Percentiles rank a stretch among this genome's conserved stretches.
Conservation (phyloP, 129 eudicot genomes). For the Cynara cardunculus region DNA sequence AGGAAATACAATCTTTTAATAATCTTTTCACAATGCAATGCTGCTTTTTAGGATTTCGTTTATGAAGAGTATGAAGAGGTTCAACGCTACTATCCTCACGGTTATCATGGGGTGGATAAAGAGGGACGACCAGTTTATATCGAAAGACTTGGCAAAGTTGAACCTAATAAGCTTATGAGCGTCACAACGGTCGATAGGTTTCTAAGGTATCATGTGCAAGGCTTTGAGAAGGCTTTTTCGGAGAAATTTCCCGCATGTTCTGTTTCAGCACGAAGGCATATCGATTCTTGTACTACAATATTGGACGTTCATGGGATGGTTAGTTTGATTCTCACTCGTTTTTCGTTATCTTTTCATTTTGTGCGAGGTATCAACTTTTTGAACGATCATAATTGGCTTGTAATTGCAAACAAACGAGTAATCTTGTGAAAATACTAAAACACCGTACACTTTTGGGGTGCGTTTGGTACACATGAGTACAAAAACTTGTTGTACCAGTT, state of each 20-base stretch:
- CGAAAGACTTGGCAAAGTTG: slow-evolving; percentile 89
- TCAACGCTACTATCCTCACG: slow-evolving; percentile 80
- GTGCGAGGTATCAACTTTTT: not conserved
- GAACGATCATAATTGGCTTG: not conserved
- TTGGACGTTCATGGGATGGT: slow-evolving; percentile 96
- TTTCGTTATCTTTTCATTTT: not conserved
- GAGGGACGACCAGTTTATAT: slow-evolving; percentile 87
- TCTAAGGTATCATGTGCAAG: slow-evolving; percentile 85
- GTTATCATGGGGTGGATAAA: slow-evolving; percentile 91
- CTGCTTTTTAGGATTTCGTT: slow-evolving; percentile 56
- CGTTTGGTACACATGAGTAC: not conserved
- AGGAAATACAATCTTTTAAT: not conserved
- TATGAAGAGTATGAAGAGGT: slow-evolving; percentile 86
- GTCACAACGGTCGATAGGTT: slow-evolving; percentile 88
- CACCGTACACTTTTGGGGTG: not conserved
- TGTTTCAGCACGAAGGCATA: slow-evolving; percentile 82
- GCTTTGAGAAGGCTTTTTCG: slow-evolving; percentile 79
- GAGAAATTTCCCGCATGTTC: slow-evolving; percentile 98
- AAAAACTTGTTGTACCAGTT: not conserved
- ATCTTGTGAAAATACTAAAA: not conserved
- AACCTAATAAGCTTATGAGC: slow-evolving; percentile 85
- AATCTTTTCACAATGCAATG: not conserved
- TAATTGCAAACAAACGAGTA: not conserved
- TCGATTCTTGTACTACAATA: slow-evolving; percentile 79
- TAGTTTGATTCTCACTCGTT: slow-evolving; percentile 6